Percentiles rank a stretch among this genome's conserved stretches.
These are phyloP conservation scores for Jaapia argillacea DNA, from an alignment of 768 basidiomycete genomes.

Conservation along the genomic window DNA sequence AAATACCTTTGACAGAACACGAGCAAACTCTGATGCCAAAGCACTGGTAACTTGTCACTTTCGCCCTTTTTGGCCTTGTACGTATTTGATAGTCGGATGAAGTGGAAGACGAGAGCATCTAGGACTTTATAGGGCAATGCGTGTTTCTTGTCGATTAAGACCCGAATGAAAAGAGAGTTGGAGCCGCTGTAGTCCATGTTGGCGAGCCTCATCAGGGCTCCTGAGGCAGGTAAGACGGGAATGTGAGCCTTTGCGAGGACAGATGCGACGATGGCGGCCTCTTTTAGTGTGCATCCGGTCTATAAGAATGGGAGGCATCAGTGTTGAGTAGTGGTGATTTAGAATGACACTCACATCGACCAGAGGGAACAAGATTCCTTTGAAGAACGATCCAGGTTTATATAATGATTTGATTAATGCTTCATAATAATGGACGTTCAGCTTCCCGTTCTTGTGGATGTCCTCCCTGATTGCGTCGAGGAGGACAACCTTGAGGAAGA, in stretches of 20 bases:
- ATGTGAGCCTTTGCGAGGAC: constrained; percentile 86
- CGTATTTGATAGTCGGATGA: constrained; percentile 89
- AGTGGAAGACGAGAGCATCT: constrained; percentile 96
- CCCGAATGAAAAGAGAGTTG: constrained; percentile 94
- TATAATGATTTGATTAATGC: constrained; percentile 87
- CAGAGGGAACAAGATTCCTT: constrained; percentile 93
- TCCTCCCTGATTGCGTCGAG: constrained; percentile 86
- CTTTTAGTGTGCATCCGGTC: constrained; percentile 83
- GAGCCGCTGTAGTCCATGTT: constrained; percentile 96
- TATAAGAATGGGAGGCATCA: constrained; percentile 13
- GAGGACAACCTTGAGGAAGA: constrained; percentile 87
- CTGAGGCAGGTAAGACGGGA: constrained; percentile 94
- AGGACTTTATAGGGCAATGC: constrained; percentile 97
- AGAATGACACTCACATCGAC: constrained; percentile 55
- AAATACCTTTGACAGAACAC: constrained; percentile 86
- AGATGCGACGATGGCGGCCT: constrained; percentile 90
- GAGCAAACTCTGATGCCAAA: constrained; percentile 96
- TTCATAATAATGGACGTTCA: constrained; percentile 91
- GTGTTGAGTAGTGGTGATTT: constrained; percentile 2
- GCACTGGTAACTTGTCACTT: constrained; percentile 78
- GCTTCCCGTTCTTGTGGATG: constrained; percentile 72
- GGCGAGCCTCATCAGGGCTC: constrained; percentile 85
- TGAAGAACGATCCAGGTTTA: constrained; percentile 97
- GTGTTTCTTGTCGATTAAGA: constrained; percentile 95
- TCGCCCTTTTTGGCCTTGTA: constrained; percentile 73